Percentiles rank a stretch among this genome's conserved stretches.
Evolutionary conservation across 208 protist species (phyloP).

Genomic region (Leishmania martiniquensis): DNA sequence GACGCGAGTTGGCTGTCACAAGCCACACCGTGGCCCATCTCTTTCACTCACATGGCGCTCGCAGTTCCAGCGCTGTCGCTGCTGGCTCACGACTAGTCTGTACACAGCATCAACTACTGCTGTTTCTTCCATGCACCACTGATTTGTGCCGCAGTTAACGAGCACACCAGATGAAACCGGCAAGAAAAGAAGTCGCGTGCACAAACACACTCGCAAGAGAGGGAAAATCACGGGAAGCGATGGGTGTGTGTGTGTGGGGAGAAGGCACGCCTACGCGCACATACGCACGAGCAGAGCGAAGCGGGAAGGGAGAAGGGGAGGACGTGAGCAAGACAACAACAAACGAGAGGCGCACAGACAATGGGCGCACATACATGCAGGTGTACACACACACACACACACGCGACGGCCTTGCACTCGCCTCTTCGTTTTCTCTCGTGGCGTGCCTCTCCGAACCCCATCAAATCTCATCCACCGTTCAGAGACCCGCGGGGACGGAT

Average conservation of each 20-base stretch:
- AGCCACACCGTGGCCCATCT: too few species aligned
- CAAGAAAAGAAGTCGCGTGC: background rate
- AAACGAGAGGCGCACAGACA: too few species aligned
- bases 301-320: background rate
- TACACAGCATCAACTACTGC: background rate
- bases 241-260: too few species aligned
- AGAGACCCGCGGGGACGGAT: background rate
- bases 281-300: background rate
- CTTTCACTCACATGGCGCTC: too few species aligned
- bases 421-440: background rate
- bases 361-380: background rate
- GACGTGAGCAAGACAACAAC: background rate
- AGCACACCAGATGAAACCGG: too few species aligned
- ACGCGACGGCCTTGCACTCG: background rate
- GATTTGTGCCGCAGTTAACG: too few species aligned
- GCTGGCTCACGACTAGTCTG: too few species aligned
- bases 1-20: too few species aligned
- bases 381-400: too few species aligned
- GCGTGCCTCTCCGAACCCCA: background rate
- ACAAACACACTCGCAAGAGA: slow-evolving; percentile 10
- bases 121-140: background rate
- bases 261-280: background rate
- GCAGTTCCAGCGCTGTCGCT: too few species aligned
- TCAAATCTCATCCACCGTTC: background rate
- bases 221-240: background rate